Evolutionary conservation across 2,329 filamentous ascomycete genomes (phyloP), one percentile per base, ranked within the genome.

Genomic region (Tolypocladium ovalisporum): DNA sequence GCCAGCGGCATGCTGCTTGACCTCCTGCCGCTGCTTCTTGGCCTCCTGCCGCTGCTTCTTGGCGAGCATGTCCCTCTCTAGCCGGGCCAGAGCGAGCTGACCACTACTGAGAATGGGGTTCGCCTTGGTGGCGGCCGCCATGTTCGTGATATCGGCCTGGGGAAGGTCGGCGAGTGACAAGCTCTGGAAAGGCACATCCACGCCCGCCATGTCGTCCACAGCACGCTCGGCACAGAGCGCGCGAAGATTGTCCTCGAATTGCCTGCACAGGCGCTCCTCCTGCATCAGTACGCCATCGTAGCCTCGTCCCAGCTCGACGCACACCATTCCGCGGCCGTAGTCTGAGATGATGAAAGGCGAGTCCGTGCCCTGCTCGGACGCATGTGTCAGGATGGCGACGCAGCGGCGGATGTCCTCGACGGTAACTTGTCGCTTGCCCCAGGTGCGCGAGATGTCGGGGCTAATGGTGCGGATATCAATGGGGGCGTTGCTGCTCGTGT

Each of bases 361-460:
- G 37, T 61, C 51, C 8, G 59, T 55, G 39, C 64, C 56, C 29
- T 63, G 49, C 4, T 73, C 74, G 59, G 44, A 40, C 19, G 72
- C 70, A 1, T 66, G 68, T 13, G 67, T 63, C 64, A 86, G 77
- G n/a, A 90, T 72, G 54, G 85, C 87, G 27, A 92, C 70, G 61
- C 86, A 81, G 60, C 82, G 78, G 60, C 83, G 83, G 53, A 91
- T 75, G 64, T 92, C 88, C 44, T 84, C 81, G 0, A 81, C 72
- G 0, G 77, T 80, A 19, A 90, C 86, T 57, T 78, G 78, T 36
- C 87, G 79, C 72, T 88, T 90, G 59, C 87, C 86, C 88, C 88
- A 92, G 40, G 85, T 75, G 61, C 83, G 80, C 15, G 86, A 82
- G 44, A 89, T 76, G 57, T 84, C 79, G 12, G 83, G 83, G 37